Evolutionary conservation across 2,329 filamentous ascomycete genomes (phyloP), one percentile per base, ranked within the genome.

Genomic region (Diaporthe humulicola): DNA sequence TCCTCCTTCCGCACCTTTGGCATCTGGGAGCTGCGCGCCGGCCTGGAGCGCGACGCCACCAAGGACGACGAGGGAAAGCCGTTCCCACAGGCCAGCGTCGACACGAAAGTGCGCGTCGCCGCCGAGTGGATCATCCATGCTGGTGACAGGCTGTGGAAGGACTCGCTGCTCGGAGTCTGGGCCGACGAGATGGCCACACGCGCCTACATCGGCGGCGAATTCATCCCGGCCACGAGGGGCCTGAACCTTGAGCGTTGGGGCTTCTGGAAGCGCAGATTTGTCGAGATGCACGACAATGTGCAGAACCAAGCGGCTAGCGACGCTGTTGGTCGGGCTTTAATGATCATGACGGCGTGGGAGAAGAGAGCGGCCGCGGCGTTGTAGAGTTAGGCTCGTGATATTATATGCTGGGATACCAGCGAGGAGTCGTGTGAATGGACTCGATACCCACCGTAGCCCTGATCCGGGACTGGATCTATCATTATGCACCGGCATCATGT

Each of bases 71-170:
- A 36, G 28, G 61, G 28, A 25, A 67, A 67, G 28, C 17, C 10
- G 45, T 12, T 52, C 22, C 19, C 61, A 28, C 61, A 52, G n/a
- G 45, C 61, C 42, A 25, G 9, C 19, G 15, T 25, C 42, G 66
- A 30, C n/a, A 15, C 66, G 14, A 36, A 6, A 17, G 48, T 33
- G 36, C 66, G n/a, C 36, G 61, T 67, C 14, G 66, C 66, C 15
- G 50, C 48, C 66, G 66, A 70, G 66, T 70, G 66, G 66, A 56
- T 70, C 50, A 70, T 56, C 66, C 48, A 36, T 30, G 66, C 50
- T 28, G 66, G 66, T 17, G 66, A 57, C 9, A 54, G 10, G 66
- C 66, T 57, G 7, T 57, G 48, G 66, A 45, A 33, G 66, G 66
- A 57, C 5, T 70, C 50, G 30, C 66, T 57, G 33, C 66, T 70